Percentiles rank a stretch among this genome's conserved stretches.
Conservation (phyloP, 177 flowering plant species). For the Vitis hybrid region DNA sequence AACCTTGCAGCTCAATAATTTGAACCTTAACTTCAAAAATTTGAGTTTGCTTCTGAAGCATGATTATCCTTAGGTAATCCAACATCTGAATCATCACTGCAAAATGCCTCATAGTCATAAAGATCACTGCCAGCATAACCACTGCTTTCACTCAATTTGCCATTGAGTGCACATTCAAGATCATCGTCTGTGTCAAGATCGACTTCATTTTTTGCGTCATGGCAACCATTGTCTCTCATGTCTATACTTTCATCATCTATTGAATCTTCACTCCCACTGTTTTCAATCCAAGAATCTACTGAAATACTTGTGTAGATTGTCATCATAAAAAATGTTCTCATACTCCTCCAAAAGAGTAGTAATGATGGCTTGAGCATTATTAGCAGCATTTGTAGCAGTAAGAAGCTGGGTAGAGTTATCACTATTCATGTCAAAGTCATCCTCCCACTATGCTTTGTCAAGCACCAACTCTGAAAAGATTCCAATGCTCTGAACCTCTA, state of each 20-base stretch:
- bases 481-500: too few relatives aligned
- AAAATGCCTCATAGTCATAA: conserved; percentile 84
- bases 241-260: conserved; percentile 75
- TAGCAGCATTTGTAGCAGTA: too few relatives aligned
- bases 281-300: conserved; percentile 77
- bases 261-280: conserved; percentile 83
- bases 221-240: conserved; percentile 76
- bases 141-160: conserved; percentile 91
- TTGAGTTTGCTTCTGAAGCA: too few relatives aligned
- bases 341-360: too few relatives aligned
- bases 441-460: too few relatives aligned
- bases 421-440: too few relatives aligned
- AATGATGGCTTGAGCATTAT: too few relatives aligned
- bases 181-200: conserved; percentile 78
- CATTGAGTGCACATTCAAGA: conserved; percentile 73
- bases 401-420: too few relatives aligned
- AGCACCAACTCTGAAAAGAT: too few relatives aligned
- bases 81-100: conserved; percentile 65
- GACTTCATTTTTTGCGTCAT: conserved; percentile 84
- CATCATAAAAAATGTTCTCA: conserved; percentile 32
- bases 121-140: conserved; percentile 85
- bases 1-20: too few relatives aligned
- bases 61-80: conserved; percentile 20
- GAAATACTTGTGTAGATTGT: conserved; percentile 75
- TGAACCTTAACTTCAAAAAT: too few relatives aligned